Base-by-base conservation (phyloP, 306 rosid genomes). In the Astragalus membranaceus region DNA sequence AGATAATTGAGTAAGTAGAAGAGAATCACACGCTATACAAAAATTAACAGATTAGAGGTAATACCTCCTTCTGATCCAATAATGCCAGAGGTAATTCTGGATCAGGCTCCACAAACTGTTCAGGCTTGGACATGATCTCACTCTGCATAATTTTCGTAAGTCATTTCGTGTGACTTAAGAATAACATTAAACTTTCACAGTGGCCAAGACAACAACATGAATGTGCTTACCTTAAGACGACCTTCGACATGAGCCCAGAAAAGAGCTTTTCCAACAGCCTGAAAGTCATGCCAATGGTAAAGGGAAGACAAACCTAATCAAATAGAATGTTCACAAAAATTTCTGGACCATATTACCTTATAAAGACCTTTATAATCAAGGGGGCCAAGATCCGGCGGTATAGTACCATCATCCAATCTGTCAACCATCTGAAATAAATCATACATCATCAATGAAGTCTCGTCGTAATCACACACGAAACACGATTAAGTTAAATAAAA, bases 221-320 rank as follows among this genome's bases (percentile, higher is more conserved):
- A 47, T 42, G 46, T 63, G 62, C 64, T 67, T 73, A 90, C 98
- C 98, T 94, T 94, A 55, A 94, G 92, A 81, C 86, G 98, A 68
- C 98, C 98, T 81, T 94, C 98, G 11, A 94, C 98, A 80, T 94
- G 98, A 69, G 98, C 97, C 85, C 92, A 67, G 82, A 94, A 94
- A 70, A 94, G 92, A 75, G 98, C 98, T 84, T 79, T 90, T 59
- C 96, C 98, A 75, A 90, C 97, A 20, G 98, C 96, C 98, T 93
- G 88, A 81, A 82, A 86, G 79, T 72, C 77, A 72, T 58, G 82
- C 52, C 74, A 70, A 50, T 5, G 61, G 84, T 86, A 78, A 74
- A 73, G 73, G 67, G 77, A 61, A 59, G 58, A 60, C 33, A 74
- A 58, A 11, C 66, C 69, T 16, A 67, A 75, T 17, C 43, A 67